Evolutionary conservation across 73 alveolate genomes (phyloP).

Genomic region (Paramecium caudatum): DNA sequence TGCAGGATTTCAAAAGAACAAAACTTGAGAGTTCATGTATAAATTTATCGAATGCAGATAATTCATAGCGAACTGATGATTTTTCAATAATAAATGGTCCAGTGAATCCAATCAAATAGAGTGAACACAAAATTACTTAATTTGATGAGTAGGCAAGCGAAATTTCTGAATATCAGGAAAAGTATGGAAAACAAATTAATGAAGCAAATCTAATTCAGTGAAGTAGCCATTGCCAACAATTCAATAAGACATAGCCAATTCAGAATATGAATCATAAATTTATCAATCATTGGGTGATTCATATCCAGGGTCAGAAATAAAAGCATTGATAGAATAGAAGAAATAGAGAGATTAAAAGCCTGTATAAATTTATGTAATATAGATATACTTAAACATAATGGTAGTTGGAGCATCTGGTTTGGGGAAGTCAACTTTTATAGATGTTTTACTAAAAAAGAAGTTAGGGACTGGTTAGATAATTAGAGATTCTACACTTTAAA

Average conservation of each 20-base stretch:
- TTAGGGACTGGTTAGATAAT: neutral
- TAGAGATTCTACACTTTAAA: slow-evolving; percentile 26
- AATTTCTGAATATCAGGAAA: slow-evolving; percentile 24
- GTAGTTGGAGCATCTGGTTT: slow-evolving; percentile 72
- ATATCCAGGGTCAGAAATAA: slow-evolving; percentile 55
- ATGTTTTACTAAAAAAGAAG: slow-evolving; percentile 58
- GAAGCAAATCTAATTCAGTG: neutral
- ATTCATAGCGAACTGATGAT: slow-evolving; percentile 47
- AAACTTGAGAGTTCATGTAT: slow-evolving; percentile 51
- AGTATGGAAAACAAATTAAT: neutral
- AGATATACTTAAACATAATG: slow-evolving; percentile 66
- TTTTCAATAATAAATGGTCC: slow-evolving; percentile 49
- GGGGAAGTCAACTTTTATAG: slow-evolving; percentile 74
- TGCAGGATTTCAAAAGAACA: slow-evolving; percentile 51
- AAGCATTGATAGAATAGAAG: neutral
- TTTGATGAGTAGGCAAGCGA: slow-evolving; percentile 48
- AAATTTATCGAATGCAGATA: slow-evolving; percentile 16
- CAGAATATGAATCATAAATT: slow-evolving; percentile 57
- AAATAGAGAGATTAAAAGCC: slow-evolving; percentile 24
- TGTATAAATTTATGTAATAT: neutral
- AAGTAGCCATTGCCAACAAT: slow-evolving; percentile 40
- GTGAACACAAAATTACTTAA: neutral
- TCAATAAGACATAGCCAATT: neutral
- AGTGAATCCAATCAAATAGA: neutral
- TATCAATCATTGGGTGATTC: slow-evolving; percentile 30